Percentiles rank a stretch among this genome's conserved stretches.
phyloP scores from a whole-genome alignment of 2,329 filamentous ascomycete genomes.

The Aspergillus sp. region DNA sequence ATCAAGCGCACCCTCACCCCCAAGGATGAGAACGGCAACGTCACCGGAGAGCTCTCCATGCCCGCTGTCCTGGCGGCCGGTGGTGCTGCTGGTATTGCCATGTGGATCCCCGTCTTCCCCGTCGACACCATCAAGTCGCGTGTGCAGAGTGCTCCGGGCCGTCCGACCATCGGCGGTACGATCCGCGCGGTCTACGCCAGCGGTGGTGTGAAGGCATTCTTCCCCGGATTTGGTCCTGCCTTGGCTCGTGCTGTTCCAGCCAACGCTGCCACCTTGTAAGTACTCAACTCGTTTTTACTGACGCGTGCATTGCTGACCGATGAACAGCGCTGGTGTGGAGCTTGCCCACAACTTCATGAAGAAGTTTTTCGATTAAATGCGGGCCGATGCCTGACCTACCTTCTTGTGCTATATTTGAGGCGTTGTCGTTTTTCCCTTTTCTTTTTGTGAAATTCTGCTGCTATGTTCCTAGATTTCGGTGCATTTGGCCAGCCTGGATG shows the following conservation, averaged over 20 bases:
- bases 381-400: background rate
- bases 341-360: conserved; percentile 51
- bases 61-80: conserved; percentile 81
- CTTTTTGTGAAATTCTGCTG: background rate
- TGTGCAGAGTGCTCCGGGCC: conserved; percentile 85
- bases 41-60: conserved; percentile 74
- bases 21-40: conserved; percentile 70
- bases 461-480: conserved; percentile 4
- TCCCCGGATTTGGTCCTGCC: conserved; percentile 92
- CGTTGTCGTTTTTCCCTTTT: conserved; percentile 1
- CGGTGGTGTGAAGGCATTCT: conserved; percentile 88
- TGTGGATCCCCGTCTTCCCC: conserved; percentile 99
- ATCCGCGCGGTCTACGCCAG: conserved; percentile 77
- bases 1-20: conserved; percentile 87
- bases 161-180: conserved; percentile 74
- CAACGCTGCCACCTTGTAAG: conserved; percentile 86
- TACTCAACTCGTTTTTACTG: conserved; percentile 3
- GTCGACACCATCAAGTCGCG: conserved; percentile 95
- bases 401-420: conserved; percentile 1
- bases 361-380: conserved; percentile 35
- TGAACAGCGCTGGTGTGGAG: conserved; percentile 46
- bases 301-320: conserved; percentile 5
- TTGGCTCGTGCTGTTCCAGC: conserved; percentile 90
- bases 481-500: conserved; percentile 13
- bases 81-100: conserved; percentile 87